These are phyloP conservation scores for Nakazawaea siamensis DNA, from an alignment of 805 yeast genomes.

Conservation along the genomic window DNA sequence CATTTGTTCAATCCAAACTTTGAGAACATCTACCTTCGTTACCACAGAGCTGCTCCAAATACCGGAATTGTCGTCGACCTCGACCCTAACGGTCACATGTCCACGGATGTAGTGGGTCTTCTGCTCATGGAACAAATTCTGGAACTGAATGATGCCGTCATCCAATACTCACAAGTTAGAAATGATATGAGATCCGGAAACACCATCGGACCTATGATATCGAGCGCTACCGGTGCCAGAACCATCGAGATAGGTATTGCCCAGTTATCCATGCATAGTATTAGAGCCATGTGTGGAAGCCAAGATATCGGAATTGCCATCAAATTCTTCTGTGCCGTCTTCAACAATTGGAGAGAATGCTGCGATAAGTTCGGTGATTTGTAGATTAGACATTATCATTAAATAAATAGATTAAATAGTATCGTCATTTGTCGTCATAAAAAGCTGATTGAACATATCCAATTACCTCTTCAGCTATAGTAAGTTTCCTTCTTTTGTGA, in stretches of 20 bases:
- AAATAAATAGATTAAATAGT: too few species aligned
- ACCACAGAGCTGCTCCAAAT: constrained; percentile 76
- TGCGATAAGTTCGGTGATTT: constrained; percentile 33
- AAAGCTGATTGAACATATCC: neutral
- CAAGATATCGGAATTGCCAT: constrained; percentile 69
- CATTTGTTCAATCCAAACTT: constrained; percentile 81
- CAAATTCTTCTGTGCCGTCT: constrained; percentile 64
- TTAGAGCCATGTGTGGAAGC: constrained; percentile 76
- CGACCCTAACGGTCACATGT: constrained; percentile 77
- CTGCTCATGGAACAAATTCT: constrained; percentile 68
- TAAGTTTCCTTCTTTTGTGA: neutral
- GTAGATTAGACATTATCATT: neutral
- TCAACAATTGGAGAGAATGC: constrained; percentile 54
- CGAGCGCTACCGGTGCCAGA: constrained; percentile 60
- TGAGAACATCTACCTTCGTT: constrained; percentile 51
- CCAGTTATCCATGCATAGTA: constrained; percentile 80
- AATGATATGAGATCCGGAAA: constrained; percentile 84
- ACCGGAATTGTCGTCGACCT: constrained; percentile 61
- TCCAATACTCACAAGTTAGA: constrained; percentile 81
- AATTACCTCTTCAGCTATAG: neutral
- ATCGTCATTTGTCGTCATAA: neutral
- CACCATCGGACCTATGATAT: constrained; percentile 71
- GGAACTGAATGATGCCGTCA: constrained; percentile 45
- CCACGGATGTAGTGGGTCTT: constrained; percentile 73
- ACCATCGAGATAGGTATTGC: constrained; percentile 79